These are phyloP conservation scores for Millerozyma miso DNA, from an alignment of 805 yeast genomes.

Conservation along the genomic window DNA sequence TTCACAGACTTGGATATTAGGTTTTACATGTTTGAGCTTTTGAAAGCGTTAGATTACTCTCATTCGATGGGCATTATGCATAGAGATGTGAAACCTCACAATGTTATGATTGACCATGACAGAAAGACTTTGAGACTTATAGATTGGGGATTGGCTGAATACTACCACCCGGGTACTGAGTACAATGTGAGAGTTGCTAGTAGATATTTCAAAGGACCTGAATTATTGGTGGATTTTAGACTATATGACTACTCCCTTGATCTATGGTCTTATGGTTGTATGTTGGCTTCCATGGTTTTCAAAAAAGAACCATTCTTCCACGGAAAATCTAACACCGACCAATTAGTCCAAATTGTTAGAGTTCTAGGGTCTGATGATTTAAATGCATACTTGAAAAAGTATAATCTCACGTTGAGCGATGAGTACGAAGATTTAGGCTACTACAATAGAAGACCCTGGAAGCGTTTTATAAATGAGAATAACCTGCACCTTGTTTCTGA, in stretches of 20 bases:
- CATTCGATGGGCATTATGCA: constrained; percentile 96
- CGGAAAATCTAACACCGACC: constrained; percentile 89
- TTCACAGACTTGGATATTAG: constrained; percentile 72
- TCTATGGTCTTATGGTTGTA: constrained; percentile 88
- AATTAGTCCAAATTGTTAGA: constrained; percentile 82
- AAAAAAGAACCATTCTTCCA: constrained; percentile 90
- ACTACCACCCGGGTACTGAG: constrained; percentile 84
- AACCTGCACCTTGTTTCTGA: constrained; percentile 51
- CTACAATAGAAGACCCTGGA: constrained; percentile 66
- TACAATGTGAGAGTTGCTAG: constrained; percentile 92
- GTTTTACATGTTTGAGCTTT: constrained; percentile 76
- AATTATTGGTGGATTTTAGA: constrained; percentile 74
- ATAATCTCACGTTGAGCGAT: constrained; percentile 62
- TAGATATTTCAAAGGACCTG: constrained; percentile 90
- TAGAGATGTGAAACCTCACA: constrained; percentile 91
- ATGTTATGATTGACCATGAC: constrained; percentile 85
- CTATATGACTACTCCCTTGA: constrained; percentile 87
- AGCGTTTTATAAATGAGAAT: constrained; percentile 50
- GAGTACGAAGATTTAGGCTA: constrained; percentile 78
- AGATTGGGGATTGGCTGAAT: constrained; percentile 95
- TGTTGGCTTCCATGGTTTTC: constrained; percentile 84
- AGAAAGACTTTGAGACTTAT: constrained; percentile 62
- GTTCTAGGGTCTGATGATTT: constrained; percentile 83
- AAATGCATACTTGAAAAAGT: constrained; percentile 60
- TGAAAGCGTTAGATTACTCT: constrained; percentile 79